Base-by-base conservation (phyloP, 2,329 filamentous ascomycete species). In the Cylindrodendrum hubeiense region DNA sequence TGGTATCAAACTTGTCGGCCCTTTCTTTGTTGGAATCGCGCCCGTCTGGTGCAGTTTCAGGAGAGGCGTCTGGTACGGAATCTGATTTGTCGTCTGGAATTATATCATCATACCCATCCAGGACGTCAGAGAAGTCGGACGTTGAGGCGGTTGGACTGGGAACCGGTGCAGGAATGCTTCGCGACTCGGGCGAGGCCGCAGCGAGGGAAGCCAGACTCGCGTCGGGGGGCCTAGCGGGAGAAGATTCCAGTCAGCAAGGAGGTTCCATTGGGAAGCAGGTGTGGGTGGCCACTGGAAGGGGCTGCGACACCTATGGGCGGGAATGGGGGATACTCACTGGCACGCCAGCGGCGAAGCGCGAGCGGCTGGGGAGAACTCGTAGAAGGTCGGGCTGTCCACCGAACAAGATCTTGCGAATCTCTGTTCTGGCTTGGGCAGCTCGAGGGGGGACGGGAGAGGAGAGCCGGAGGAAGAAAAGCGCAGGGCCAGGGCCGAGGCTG, bases 311-410 rank as follows among this genome's bases (percentile, higher is more conserved):
- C 60, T 39, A 60, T 55, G 47, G 44, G 12, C 24, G 22, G 21
- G 15, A 34, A 17, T 15, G 15, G 44, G 19, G 30, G 52, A 55
- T 12, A 76, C 77, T 79, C 66, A 79, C 77, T 71, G 67, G 58
- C 43, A 60, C 54, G 65, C 63, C 65, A 64, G 64, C 44, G 58
- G 62, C 28, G 65, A 68, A 28, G 66, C 66, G 49, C 70, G 66
- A 46, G 69, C 60, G 54, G 71, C 66, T 21, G 71, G 61, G 44
- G 85, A 84, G 71, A 87, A 89, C 73, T 89, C 86, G 84, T 90
- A 90, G 52, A 90, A 79, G 33, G 87, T 89, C 66, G 87, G 88
- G 75, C 87, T 90, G 76, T 90, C 87, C 59, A 89, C 76, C 15
- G 87, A 86, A 70, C 79, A 85, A 33, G 85, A 84, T 66, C 87